A percentile compares a stretch with the other conserved stretches of the same genome.
Evolutionary conservation across 108 stramenopile species (phyloP).

Genomic region (Cylindrotheca closterium): DNA sequence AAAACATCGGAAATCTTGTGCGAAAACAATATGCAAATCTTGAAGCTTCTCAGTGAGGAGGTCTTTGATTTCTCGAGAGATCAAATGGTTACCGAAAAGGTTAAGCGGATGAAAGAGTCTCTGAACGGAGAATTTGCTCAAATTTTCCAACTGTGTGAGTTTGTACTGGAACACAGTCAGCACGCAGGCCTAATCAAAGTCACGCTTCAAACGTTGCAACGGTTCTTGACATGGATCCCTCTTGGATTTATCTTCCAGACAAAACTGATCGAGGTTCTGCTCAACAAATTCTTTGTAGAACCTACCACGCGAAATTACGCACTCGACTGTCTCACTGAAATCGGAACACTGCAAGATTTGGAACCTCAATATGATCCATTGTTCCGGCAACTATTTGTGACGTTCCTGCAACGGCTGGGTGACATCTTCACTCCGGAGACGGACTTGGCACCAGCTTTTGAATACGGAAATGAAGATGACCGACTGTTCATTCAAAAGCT

Average conservation of each 20-base stretch:
- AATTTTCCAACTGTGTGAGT: conserved; percentile 97
- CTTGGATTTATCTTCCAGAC: conserved; percentile 98
- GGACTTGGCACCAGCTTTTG: conserved; percentile 79
- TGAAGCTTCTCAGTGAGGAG: conserved; percentile 97
- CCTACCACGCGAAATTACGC: conserved; percentile 91
- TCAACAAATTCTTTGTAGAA: conserved; percentile 92
- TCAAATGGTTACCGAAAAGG: conserved; percentile 95
- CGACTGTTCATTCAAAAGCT: conserved; percentile 93
- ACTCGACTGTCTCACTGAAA: conserved; percentile 97
- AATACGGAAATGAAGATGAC: conserved; percentile 91
- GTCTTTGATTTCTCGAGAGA: conserved; percentile 98
- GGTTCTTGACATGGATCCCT: conserved; percentile 98
- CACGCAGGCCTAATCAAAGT: conserved; percentile 81
- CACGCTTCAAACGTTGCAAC: conserved; percentile 93
- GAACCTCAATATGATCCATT: conserved; percentile 91
- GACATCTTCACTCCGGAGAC: conserved; percentile 86
- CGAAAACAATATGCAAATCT: conserved; percentile 99
- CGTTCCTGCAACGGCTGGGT: conserved; percentile 72
- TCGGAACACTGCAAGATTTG: conserved; percentile 88
- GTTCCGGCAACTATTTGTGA: conserved; percentile 81
- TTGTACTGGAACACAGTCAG: conserved; percentile 90
- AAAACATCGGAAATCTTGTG: conserved; percentile 92
- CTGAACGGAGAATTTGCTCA: conserved; percentile 94
- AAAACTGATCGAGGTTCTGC: conserved; percentile 83
- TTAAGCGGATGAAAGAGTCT: conserved; percentile 85